Conservation (phyloP, 164 flowering plant species). For the Houttuynia cordata region DNA sequence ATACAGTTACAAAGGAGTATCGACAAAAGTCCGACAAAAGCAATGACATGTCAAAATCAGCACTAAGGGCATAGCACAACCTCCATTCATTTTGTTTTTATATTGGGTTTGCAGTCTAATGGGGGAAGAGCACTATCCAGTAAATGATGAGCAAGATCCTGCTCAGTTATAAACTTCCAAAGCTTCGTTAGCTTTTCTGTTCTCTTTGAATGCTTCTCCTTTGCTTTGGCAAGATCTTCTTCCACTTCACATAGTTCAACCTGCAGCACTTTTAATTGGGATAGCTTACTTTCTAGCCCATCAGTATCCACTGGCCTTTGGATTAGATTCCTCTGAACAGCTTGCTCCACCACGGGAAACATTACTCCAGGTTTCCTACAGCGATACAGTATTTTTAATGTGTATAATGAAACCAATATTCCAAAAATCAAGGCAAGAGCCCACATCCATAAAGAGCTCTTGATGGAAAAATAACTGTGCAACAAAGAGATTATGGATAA, state of each 20-base stretch:
- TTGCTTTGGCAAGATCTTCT: not conserved
- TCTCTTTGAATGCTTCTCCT: not conserved
- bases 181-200: not conserved
- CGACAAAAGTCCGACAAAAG: no score
- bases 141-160: no score
- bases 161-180: not conserved
- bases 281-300: not conserved
- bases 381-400: not conserved
- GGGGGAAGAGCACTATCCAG: no score
- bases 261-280: not conserved
- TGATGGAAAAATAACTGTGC: not conserved
- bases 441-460: not conserved
- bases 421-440: not conserved
- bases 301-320: conserved; percentile 1
- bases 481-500: not conserved
- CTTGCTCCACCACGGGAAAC: conserved; percentile 23
- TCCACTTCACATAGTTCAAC: not conserved
- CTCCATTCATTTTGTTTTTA: no score
- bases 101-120: no score
- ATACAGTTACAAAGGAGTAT: no score
- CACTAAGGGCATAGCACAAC: no score
- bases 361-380: conserved; percentile 28
- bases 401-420: not conserved
- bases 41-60: no score
- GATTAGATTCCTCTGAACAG: not conserved